These are phyloP conservation scores for Skeletonema tropicum DNA, from an alignment of 108 stramenopile species.

Conservation along the genomic window DNA sequence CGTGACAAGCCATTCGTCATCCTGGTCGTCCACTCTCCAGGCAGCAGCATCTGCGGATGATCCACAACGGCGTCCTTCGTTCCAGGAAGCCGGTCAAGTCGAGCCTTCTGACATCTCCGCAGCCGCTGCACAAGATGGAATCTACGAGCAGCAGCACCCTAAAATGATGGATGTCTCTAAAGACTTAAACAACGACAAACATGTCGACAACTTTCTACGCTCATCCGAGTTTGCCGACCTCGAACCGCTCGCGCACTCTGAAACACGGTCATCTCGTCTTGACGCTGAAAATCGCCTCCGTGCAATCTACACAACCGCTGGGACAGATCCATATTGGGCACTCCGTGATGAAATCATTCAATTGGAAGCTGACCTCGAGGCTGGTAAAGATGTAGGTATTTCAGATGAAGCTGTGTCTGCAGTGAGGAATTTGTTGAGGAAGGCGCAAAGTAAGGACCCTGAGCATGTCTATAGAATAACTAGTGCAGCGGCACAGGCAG, in stretches of 20 bases:
- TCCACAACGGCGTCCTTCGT: not conserved
- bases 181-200: not conserved
- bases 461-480: constrained; percentile 40
- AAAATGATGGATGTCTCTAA: not conserved
- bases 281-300: constrained; percentile 22
- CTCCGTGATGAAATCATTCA: constrained; percentile 38
- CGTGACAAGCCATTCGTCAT: not conserved
- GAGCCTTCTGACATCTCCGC: not conserved
- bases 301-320: constrained; percentile 30
- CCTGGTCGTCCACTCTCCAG: not conserved
- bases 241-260: constrained; percentile 18
- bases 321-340: constrained; percentile 41
- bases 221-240: constrained; percentile 48
- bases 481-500: constrained; percentile 41
- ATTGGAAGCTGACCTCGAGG: constrained; percentile 18
- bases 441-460: constrained; percentile 34
- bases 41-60: not conserved
- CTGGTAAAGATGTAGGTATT: not conserved
- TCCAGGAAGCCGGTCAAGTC: not conserved
- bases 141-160: not conserved
- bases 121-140: not conserved
- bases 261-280: constrained; percentile 16
- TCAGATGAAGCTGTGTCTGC: constrained; percentile 4
- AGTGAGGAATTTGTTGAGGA: constrained; percentile 20
- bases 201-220: constrained; percentile 9